phyloP scores from a whole-genome alignment of 352 stramenopile genomes.

The Blastocystis sp. region DNA sequence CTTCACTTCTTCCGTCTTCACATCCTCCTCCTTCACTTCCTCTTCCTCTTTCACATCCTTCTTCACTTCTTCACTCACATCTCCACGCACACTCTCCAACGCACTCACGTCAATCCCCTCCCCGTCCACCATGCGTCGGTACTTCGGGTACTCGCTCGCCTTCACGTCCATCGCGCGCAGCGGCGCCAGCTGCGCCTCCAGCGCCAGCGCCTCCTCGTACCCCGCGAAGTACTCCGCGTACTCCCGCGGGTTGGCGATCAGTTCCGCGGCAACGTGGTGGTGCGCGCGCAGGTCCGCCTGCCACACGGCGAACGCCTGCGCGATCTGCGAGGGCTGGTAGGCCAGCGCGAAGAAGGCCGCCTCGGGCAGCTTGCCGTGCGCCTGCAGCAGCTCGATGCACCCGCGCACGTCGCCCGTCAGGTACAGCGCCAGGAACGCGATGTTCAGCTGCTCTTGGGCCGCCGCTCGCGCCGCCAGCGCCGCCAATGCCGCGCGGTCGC shows the following conservation, averaged over 20 bases:
- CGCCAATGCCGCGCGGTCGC: constrained; percentile 86
- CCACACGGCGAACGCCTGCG: constrained; percentile 87
- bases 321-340: constrained; percentile 90
- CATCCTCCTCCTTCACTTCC: constrained; percentile 5
- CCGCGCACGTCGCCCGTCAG: constrained; percentile 89
- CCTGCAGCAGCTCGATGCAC: constrained; percentile 89
- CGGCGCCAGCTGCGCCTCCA: constrained; percentile 85
- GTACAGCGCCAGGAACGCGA: constrained; percentile 88
- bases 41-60: background rate
- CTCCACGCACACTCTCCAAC: constrained; percentile 11
- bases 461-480: constrained; percentile 83
- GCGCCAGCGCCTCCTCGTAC: constrained; percentile 86
- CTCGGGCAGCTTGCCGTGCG: constrained; percentile 90
- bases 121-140: constrained; percentile 45
- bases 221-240: constrained; percentile 93
- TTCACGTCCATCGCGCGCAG: constrained; percentile 78
- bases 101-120: constrained; percentile 19
- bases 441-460: constrained; percentile 78
- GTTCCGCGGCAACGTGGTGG: constrained; percentile 86
- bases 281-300: constrained; percentile 80
- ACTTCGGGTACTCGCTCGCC: constrained; percentile 79
- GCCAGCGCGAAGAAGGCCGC: constrained; percentile 95
- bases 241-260: constrained; percentile 85
- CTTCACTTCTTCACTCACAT: background rate
- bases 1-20: background rate